Conservation (phyloP, 139 green algal genomes). For the Chlorella sp. region DNA sequence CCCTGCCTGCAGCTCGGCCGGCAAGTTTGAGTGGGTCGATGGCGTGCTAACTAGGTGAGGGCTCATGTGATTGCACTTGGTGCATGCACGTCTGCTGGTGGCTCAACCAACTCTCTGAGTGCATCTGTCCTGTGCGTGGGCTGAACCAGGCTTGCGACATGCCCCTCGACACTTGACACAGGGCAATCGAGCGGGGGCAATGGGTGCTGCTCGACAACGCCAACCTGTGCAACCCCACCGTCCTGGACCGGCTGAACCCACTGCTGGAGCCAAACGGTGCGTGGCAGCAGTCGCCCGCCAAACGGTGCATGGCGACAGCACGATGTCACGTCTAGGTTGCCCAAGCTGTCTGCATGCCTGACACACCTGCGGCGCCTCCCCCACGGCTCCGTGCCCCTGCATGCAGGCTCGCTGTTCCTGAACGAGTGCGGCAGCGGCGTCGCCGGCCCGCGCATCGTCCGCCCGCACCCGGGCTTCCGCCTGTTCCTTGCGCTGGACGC, state of each 20-base stretch:
- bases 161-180: too few relatives aligned
- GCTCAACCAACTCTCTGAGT: too few relatives aligned
- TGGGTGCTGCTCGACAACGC: constrained; percentile 96
- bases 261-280: constrained; percentile 84
- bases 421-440: constrained; percentile 79
- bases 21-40: constrained; percentile 98
- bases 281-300: too few relatives aligned
- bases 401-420: constrained; percentile 77
- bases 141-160: too few relatives aligned
- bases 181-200: constrained; percentile 24
- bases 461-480: constrained; percentile 89
- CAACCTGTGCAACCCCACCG: constrained; percentile 94
- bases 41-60: constrained; percentile 73
- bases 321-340: too few relatives aligned
- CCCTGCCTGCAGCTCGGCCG: constrained; percentile 45
- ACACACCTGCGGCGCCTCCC: too few relatives aligned
- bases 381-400: neutral
- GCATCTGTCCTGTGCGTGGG: too few relatives aligned
- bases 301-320: too few relatives aligned
- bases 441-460: constrained; percentile 66
- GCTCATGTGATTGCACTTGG: neutral
- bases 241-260: constrained; percentile 97
- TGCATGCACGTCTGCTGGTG: too few relatives aligned
- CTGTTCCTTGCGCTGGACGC: constrained; percentile 94
- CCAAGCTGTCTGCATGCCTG: too few relatives aligned